Evolutionary conservation across 495 filamentous ascomycete species (phyloP).

Genomic region (Hapsidospora chrysogenum): DNA sequence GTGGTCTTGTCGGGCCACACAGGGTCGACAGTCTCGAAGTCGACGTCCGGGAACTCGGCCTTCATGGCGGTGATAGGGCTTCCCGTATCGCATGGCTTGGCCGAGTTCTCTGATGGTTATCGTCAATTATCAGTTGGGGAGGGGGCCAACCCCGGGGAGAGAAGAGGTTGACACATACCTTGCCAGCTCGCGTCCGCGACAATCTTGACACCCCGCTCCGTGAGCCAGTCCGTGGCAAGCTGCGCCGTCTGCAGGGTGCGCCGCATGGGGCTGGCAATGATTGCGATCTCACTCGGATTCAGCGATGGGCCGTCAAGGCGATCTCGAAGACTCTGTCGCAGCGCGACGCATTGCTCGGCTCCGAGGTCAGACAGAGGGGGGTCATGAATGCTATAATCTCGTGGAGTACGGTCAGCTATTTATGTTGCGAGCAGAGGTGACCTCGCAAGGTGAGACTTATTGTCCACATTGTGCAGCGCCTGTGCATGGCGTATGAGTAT

Average conservation of each 20-base stretch:
- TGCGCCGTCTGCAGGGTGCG: constrained; percentile 41
- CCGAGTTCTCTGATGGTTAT: constrained; percentile 30
- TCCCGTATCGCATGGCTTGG: constrained; percentile 40
- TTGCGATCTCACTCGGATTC: constrained; percentile 32
- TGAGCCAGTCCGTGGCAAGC: constrained; percentile 30
- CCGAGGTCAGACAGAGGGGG: constrained; percentile 39
- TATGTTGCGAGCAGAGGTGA: neutral
- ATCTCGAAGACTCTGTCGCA: constrained; percentile 26
- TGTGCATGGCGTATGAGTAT: constrained; percentile 43
- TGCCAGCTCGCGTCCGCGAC: constrained; percentile 36
- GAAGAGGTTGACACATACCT: constrained; percentile 11
- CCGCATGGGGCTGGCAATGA: constrained; percentile 40
- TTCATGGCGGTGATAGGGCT: constrained; percentile 18
- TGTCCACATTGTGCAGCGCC: constrained; percentile 34
- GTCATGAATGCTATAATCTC: constrained; percentile 33
- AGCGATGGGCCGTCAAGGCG: constrained; percentile 25
- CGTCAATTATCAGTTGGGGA: neutral
- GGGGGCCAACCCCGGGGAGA: neutral
- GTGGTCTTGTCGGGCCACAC: constrained; percentile 39
- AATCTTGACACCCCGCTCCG: constrained; percentile 33
- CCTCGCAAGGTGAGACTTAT: constrained; percentile 14
- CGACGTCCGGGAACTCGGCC: constrained; percentile 27
- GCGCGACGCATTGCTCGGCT: constrained; percentile 28
- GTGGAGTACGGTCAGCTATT: constrained; percentile 9
- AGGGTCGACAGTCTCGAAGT: constrained; percentile 35